A percentile compares a stretch with the other conserved stretches of the same genome.
Evolutionary conservation across 2,329 filamentous ascomycete species (phyloP).

Genomic region (Teratosphaeriaceae sp.): DNA sequence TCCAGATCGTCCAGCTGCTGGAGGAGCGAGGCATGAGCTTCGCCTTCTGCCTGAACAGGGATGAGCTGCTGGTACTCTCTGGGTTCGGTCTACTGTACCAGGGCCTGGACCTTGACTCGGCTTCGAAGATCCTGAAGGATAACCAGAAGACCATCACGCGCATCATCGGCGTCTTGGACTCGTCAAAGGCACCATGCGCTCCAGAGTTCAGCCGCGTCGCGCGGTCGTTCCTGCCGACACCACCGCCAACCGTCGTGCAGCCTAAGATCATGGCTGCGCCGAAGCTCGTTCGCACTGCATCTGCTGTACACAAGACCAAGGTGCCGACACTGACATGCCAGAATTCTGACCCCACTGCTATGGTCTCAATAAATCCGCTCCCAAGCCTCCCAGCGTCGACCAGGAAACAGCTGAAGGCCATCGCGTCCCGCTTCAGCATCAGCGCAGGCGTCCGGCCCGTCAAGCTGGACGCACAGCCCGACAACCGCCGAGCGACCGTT

Average conservation of each 20-base stretch:
- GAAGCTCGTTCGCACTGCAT: conserved; percentile 1
- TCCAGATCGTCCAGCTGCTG: conserved; percentile 83
- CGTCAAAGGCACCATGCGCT: conserved; percentile 43
- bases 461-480: conserved; percentile 19
- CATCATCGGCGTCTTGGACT: conserved; percentile 56
- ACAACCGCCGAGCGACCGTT: conserved; percentile 37
- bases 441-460: conserved; percentile 19
- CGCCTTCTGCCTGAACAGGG: conserved; percentile 83
- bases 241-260: conserved; percentile 21
- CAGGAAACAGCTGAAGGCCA: conserved; percentile 43
- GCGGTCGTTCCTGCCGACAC: conserved; percentile 40
- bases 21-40: conserved; percentile 86
- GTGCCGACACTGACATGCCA: conserved; percentile 38
- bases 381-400: conserved; percentile 33
- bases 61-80: conserved; percentile 72
- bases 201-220: conserved; percentile 47
- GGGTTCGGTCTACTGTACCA: conserved; percentile 88
- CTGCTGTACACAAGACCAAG: conserved; percentile 11
- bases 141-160: conserved; percentile 63
- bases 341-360: conserved; percentile 35
- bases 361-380: conserved; percentile 24
- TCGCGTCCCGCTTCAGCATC: conserved; percentile 38
- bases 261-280: conserved; percentile 29
- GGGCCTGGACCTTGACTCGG: conserved; percentile 68
- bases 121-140: conserved; percentile 82